Conservation (phyloP, 2,329 filamentous ascomycete species). For the Botrytis aclada region DNA sequence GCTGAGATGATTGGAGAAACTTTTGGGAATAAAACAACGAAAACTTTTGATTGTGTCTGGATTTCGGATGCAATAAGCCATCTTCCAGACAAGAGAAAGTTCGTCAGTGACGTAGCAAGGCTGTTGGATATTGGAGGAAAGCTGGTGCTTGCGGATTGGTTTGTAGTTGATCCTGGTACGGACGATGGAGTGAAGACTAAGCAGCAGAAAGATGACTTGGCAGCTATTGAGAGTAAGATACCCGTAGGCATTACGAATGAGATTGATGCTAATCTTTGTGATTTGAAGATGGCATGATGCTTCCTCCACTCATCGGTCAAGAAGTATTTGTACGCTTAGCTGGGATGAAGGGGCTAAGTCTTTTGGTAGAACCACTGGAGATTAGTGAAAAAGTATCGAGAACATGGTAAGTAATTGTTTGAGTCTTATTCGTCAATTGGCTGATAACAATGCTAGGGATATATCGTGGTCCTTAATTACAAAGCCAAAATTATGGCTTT, state of each 20-base stretch:
- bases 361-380: background rate
- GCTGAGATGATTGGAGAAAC: slow-evolving; percentile 57
- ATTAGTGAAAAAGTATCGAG: background rate
- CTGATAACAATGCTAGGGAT: background rate
- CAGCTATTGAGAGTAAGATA: slow-evolving; percentile 53
- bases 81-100: slow-evolving; percentile 56
- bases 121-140: slow-evolving; percentile 50
- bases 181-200: slow-evolving; percentile 40
- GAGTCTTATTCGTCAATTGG: background rate
- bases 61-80: slow-evolving; percentile 61
- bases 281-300: slow-evolving; percentile 54
- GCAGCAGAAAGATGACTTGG: slow-evolving; percentile 50
- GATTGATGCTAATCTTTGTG: background rate
- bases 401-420: background rate
- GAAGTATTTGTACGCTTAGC: slow-evolving; percentile 46
- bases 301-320: slow-evolving; percentile 54
- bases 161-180: slow-evolving; percentile 46
- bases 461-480: background rate
- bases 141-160: slow-evolving; percentile 60
- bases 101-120: slow-evolving; percentile 52
- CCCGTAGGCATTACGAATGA: background rate
- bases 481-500: background rate
- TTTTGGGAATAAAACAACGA: slow-evolving; percentile 42
- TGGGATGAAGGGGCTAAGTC: background rate
- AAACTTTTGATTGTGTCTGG: slow-evolving; percentile 56